These are phyloP conservation scores for Fusarium hostae DNA, from an alignment of 2,329 filamentous ascomycete genomes.

Conservation along the genomic window DNA sequence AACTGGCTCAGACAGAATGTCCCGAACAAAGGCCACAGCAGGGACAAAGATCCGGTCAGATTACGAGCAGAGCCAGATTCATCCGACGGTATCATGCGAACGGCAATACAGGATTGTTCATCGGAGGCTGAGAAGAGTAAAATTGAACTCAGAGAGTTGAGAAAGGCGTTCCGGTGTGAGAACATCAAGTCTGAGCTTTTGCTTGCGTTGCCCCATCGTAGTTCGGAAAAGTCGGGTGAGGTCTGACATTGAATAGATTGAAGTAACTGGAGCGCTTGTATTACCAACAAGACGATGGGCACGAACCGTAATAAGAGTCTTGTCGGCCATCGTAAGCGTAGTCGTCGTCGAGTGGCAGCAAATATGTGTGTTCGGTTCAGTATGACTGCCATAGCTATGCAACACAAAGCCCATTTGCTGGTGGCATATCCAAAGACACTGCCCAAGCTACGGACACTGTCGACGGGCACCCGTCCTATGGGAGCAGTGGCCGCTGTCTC, in stretches of 20 bases:
- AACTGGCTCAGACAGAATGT: conserved; percentile 82
- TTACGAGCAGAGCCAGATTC: conserved; percentile 62
- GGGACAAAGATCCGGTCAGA: conserved; percentile 80
- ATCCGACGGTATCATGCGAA: conserved; percentile 73
- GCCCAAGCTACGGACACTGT: conserved; percentile 76
- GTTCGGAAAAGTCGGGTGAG: conserved; percentile 73
- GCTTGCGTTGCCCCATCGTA: conserved; percentile 75
- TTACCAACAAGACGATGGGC: conserved; percentile 75
- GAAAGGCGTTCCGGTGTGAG: conserved; percentile 72
- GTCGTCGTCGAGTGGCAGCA: conserved; percentile 83
- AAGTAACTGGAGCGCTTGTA: conserved; percentile 76
- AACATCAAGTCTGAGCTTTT: conserved; percentile 77
- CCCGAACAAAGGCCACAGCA: conserved; percentile 79
- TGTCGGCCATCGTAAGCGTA: conserved; percentile 79
- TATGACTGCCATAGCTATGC: conserved; percentile 85
- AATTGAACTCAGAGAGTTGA: conserved; percentile 77
- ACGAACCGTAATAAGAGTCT: conserved; percentile 76
- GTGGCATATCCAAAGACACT: conserved; percentile 91
- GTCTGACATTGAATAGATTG: conserved; percentile 95
- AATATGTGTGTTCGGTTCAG: conserved; percentile 95
- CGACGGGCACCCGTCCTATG: conserved; percentile 63
- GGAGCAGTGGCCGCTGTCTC: conserved; percentile 34
- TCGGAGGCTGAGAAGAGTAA: conserved; percentile 81
- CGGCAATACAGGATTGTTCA: conserved; percentile 76
- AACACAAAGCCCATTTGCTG: conserved; percentile 91